phyloP scores from a whole-genome alignment of 2,329 filamentous ascomycete genomes.

The Apiospora arundinis region DNA sequence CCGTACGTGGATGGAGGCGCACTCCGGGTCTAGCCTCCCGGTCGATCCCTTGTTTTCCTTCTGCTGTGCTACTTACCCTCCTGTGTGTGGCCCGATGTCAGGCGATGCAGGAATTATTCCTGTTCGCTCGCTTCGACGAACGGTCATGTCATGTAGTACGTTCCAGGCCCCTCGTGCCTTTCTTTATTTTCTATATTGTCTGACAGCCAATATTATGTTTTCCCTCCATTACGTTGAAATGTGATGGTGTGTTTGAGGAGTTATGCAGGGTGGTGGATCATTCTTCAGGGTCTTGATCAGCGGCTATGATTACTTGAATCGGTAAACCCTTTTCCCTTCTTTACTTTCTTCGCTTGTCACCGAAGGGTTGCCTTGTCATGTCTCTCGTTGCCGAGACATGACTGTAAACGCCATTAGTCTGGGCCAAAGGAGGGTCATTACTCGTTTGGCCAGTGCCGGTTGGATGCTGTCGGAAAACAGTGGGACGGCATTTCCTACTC shows the following conservation, averaged over 20 bases:
- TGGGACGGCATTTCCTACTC: neutral
- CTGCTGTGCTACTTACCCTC: neutral
- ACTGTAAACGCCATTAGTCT: neutral
- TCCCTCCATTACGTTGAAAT: neutral
- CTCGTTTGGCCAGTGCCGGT: neutral
- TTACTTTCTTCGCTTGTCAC: neutral
- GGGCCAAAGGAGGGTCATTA: neutral
- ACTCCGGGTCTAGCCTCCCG: slow-evolving; percentile 7
- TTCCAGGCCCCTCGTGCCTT: neutral
- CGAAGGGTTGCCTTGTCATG: neutral
- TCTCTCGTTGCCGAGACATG: neutral
- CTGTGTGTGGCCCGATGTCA: slow-evolving; percentile 5
- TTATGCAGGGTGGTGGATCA: neutral
- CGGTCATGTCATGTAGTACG: neutral
- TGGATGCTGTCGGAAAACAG: neutral
- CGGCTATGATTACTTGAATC: neutral
- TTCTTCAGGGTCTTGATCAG: neutral
- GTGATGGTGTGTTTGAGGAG: neutral
- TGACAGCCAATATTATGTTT: neutral
- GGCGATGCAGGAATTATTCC: slow-evolving; percentile 6
- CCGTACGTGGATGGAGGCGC: neutral
- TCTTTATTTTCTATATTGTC: neutral
- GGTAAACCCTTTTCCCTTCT: neutral
- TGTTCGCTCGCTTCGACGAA: neutral
- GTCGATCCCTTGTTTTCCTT: neutral